Percentiles rank a stretch among this genome's conserved stretches.
phyloP scores from a whole-genome alignment of 768 basidiomycete genomes.

The Chlorophyllum brunneum region DNA sequence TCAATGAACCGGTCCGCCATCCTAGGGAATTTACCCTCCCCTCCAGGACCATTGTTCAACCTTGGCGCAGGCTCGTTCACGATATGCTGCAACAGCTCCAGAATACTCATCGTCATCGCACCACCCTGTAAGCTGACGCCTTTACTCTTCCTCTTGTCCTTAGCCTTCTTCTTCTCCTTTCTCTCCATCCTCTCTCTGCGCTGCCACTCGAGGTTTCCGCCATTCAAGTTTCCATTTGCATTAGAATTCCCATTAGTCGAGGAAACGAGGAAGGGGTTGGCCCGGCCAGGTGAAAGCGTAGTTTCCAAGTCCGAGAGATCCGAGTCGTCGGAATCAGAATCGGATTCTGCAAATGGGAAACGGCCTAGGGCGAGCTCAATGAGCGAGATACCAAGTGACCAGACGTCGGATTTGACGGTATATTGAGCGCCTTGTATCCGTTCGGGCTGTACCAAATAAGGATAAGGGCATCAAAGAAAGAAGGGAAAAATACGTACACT shows the following conservation, averaged over 20 bases:
- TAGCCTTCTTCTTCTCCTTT: conserved; percentile 43
- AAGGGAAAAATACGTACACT: conserved; percentile 64
- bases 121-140: conserved; percentile 94
- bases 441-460: conserved; percentile 66
- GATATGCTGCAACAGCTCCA: conserved; percentile 95
- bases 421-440: conserved; percentile 99
- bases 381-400: conserved; percentile 96
- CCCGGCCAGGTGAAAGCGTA: conserved; percentile 72
- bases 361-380: conserved; percentile 96
- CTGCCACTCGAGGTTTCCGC: neutral
- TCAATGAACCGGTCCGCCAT: conserved; percentile 86
- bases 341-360: conserved; percentile 93
- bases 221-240: neutral
- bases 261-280: conserved; percentile 39
- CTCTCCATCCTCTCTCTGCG: conserved; percentile 16
- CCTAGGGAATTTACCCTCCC: conserved; percentile 59
- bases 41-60: conserved; percentile 45
- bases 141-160: conserved; percentile 83
- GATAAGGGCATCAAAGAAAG: conserved; percentile 14
- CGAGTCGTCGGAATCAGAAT: conserved; percentile 45
- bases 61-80: conserved; percentile 97
- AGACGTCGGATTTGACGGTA: conserved; percentile 98
- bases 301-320: conserved; percentile 68
- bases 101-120: conserved; percentile 96
- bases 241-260: neutral